Base-by-base conservation (phyloP, 257 asterid genomes). In the Lycium ferocissimum region DNA sequence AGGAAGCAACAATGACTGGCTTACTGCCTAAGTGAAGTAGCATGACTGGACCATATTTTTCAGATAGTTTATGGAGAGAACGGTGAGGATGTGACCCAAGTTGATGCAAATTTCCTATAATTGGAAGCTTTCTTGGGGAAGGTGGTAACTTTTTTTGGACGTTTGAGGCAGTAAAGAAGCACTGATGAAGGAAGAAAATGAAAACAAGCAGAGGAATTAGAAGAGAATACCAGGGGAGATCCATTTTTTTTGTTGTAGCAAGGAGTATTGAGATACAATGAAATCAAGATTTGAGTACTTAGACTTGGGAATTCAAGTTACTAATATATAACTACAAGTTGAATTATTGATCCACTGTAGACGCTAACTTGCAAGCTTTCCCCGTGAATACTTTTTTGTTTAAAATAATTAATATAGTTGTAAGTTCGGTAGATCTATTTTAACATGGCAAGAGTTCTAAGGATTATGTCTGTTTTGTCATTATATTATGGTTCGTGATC, bases 81-180 rank as follows among this genome's bases (percentile, higher is more conserved):
- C 91, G 89, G 17, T 91, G 91, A 14, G 95, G 90, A 17, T 37
- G n/a, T 0, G 9, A 8, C 22, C 93, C 93, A 0, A 89, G 87
- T 61, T 88, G 93, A 86, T 89, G 90, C 22, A 90, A 61, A 33
- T 91, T 87, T 0, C 96, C 94, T 18, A 90, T 75, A 0, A 91
- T 20, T 10, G 94, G 95, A 11, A 91, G 89, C 87, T 84, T 83
- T 53, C 6, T 26, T 5, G 94, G 95, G n/a, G 93, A 91, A 2
- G 92, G 93, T 3, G 92, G 93, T 13, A 17, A 26, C 33, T 26
- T 0, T 26, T 26, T 26, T 26, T 26, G 33, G 33, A 26, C 33
- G 33, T 26, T 26, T 26, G 33, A 65, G 5, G 79, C 15, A 1
- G 78, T 8, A 51, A 18, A 78, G 53, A 81, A 54, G 86, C 88